phyloP scores from a whole-genome alignment of 352 stramenopile species.

The Phytophthora hybrid region DNA sequence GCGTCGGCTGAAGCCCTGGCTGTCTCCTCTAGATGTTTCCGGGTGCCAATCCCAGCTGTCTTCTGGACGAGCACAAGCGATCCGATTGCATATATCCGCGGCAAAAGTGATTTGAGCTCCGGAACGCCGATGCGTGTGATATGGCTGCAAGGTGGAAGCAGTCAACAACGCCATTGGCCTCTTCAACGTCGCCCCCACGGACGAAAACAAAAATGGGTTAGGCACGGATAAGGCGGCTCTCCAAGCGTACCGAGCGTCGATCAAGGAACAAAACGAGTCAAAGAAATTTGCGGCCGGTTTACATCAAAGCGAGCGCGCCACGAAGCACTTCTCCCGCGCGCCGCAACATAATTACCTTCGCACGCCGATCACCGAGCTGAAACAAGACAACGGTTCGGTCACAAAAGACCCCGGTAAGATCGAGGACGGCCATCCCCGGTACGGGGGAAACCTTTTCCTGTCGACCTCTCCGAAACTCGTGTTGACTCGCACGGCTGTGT shows the following conservation, averaged over 20 bases:
- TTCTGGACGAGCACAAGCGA: slow-evolving; percentile 28
- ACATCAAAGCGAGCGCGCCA: slow-evolving; percentile 15
- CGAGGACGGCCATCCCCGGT: slow-evolving; percentile 4
- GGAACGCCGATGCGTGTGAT: neutral
- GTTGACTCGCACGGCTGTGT: neutral
- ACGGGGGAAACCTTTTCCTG: slow-evolving; percentile 14
- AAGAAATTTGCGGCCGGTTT: slow-evolving; percentile 29
- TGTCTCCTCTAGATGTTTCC: slow-evolving; percentile 6
- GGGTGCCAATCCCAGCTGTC: slow-evolving; percentile 19
- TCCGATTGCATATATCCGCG: slow-evolving; percentile 22
- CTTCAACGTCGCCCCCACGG: neutral
- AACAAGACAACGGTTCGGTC: slow-evolving; percentile 1
- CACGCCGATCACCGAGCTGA: slow-evolving; percentile 8
- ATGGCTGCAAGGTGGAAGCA: neutral
- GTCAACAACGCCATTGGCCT: slow-evolving; percentile 18
- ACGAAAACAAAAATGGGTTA: slow-evolving; percentile 4
- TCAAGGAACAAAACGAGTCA: slow-evolving; percentile 15
- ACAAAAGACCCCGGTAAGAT: slow-evolving; percentile 14
- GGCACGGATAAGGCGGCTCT: slow-evolving; percentile 6
- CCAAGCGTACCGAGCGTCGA: neutral
- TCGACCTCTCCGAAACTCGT: slow-evolving; percentile 24
- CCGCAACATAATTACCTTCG: slow-evolving; percentile 18
- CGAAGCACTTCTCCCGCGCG: slow-evolving; percentile 19
- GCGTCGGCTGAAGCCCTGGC: neutral
- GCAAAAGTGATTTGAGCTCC: slow-evolving; percentile 12